phyloP scores from a whole-genome alignment of 2,329 filamentous ascomycete species.

The Colletotrichum sp. region DNA sequence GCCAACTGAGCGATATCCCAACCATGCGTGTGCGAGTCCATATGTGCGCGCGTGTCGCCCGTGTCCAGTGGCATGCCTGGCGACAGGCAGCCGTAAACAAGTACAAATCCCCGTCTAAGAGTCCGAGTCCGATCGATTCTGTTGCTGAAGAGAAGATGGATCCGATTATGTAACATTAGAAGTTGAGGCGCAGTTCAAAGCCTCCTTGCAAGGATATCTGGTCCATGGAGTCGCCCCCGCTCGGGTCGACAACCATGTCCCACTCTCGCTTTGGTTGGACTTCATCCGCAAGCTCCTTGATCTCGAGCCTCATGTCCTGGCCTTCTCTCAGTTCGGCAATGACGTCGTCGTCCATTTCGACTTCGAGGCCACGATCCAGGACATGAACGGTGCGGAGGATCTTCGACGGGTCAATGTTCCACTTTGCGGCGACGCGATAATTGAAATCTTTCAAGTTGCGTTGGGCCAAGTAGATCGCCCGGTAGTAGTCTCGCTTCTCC shows the following conservation, averaged over 20 bases:
- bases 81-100: not conserved
- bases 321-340: conserved; percentile 84
- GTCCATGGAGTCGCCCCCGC: conserved; percentile 40
- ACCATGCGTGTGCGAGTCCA: conserved; percentile 16
- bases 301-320: conserved; percentile 85
- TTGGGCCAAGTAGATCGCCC: conserved; percentile 83
- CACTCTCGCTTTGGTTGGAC: conserved; percentile 59
- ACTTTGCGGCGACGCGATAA: conserved; percentile 76
- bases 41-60: conserved; percentile 2
- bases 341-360: conserved; percentile 91
- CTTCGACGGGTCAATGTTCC: conserved; percentile 74
- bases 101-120: not conserved
- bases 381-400: conserved; percentile 75
- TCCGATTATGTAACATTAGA: conserved; percentile 35
- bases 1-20: conserved; percentile 19
- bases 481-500: conserved; percentile 69
- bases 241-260: conserved; percentile 63
- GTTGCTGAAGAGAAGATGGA: conserved; percentile 6
- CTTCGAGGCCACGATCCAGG: conserved; percentile 75
- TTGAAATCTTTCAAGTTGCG: conserved; percentile 78
- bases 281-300: conserved; percentile 47
- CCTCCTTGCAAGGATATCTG: conserved; percentile 33
- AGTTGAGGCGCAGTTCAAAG: conserved; percentile 51
- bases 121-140: conserved; percentile 1
- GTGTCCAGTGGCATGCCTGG: conserved; percentile 3